phyloP scores from a whole-genome alignment of 2,329 filamentous ascomycete genomes.

The Ustulina deusta region DNA sequence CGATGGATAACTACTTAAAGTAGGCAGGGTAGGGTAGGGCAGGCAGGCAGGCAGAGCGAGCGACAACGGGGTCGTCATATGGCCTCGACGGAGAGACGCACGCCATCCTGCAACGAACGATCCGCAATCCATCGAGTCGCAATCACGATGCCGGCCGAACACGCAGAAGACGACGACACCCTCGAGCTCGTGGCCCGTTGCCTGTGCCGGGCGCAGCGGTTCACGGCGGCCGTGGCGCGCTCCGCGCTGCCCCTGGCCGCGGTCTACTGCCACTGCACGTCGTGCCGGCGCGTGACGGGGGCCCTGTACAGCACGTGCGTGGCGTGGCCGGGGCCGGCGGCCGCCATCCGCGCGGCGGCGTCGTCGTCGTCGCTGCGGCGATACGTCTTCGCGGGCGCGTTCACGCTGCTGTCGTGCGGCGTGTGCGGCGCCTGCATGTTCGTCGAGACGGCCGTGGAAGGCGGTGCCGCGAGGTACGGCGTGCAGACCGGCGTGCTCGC shows the following conservation, averaged over 20 bases:
- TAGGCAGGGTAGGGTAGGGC: too few species aligned
- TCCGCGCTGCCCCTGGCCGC: constrained; percentile 57
- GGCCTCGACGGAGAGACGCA: too few species aligned
- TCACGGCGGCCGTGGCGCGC: constrained; percentile 51
- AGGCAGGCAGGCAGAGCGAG: background rate
- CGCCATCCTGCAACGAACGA: too few species aligned
- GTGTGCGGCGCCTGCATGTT: constrained; percentile 61
- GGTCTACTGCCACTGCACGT: constrained; percentile 62
- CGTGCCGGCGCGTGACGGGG: constrained; percentile 61
- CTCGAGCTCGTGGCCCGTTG: constrained; percentile 55
- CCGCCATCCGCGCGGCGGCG: constrained; percentile 44
- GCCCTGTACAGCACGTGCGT: constrained; percentile 54
- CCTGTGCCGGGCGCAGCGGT: constrained; percentile 59
- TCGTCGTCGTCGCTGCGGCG: constrained; percentile 47
- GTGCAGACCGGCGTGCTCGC: constrained; percentile 56
- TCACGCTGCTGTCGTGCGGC: constrained; percentile 57
- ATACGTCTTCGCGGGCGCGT: constrained; percentile 54
- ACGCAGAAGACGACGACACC: background rate
- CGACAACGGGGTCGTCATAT: background rate
- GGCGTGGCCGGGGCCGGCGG: constrained; percentile 53
- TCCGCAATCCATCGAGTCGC: too few species aligned
- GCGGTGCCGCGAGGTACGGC: constrained; percentile 37
- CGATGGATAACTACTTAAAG: too few species aligned
- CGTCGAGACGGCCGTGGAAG: constrained; percentile 44
- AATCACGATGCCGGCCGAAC: background rate